phyloP scores from a whole-genome alignment of 345 rosid species.

The Anacardium occidentale region DNA sequence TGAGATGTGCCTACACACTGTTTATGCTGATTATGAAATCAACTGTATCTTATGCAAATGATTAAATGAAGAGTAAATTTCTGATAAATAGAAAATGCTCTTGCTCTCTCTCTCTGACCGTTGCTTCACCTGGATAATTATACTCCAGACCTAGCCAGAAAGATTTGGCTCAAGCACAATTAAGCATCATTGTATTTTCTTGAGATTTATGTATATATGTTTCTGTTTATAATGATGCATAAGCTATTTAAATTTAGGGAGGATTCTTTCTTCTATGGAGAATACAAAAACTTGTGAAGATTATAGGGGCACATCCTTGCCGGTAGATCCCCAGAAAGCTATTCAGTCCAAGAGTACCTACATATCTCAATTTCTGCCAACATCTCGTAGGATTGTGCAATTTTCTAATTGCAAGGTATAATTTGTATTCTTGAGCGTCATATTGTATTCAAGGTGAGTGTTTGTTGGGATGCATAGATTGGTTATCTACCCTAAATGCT shows the following conservation, averaged over 20 bases:
- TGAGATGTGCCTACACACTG: not conserved
- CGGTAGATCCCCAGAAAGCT: constrained; percentile 23
- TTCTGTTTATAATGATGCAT: constrained; percentile 9
- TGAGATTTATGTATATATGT: not conserved
- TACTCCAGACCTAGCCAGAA: not conserved
- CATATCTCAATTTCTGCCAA: constrained; percentile 81
- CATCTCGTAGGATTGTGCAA: constrained; percentile 87
- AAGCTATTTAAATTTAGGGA: constrained; percentile 44
- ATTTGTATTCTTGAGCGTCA: not conserved
- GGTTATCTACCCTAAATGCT: not conserved
- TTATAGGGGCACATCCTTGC: constrained; percentile 31
- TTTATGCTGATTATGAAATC: constrained; percentile 7
- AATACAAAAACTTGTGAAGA: constrained; percentile 38
- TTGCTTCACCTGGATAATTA: constrained; percentile 4
- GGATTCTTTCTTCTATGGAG: constrained; percentile 68
- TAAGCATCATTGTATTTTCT: not conserved
- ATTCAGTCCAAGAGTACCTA: constrained; percentile 37
- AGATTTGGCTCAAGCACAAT: not conserved
- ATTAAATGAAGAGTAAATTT: not conserved
- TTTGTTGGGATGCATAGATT: not conserved
- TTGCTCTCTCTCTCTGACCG: not conserved
- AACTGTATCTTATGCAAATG: not conserved
- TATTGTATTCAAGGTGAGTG: not conserved
- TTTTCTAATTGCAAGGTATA: constrained; percentile 93
- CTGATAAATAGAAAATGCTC: not conserved